A percentile compares a stretch with the other conserved stretches of the same genome.
These are phyloP conservation scores for Colletotrichum sp. DNA, from an alignment of 2,329 filamentous ascomycete species.

Conservation along the genomic window DNA sequence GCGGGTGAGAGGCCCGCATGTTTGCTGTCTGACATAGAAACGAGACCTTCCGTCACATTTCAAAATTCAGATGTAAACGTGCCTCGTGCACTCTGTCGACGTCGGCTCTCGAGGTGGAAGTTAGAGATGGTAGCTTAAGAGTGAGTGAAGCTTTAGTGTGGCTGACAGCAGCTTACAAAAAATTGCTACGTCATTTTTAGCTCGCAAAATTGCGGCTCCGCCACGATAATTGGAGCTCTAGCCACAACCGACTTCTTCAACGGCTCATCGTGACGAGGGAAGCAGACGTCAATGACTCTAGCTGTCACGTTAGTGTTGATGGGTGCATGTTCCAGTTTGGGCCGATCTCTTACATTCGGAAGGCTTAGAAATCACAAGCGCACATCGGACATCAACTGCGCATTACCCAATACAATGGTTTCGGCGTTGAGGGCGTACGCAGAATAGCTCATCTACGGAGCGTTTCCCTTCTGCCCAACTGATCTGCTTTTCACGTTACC, in stretches of 20 bases:
- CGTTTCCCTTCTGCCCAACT: not conserved
- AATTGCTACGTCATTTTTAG: constrained; percentile 18
- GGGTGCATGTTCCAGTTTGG: not conserved
- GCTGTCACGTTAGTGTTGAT: not conserved
- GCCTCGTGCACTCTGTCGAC: not conserved
- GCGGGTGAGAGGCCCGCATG: constrained; percentile 74
- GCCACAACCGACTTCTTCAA: not conserved
- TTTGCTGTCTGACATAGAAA: constrained; percentile 51
- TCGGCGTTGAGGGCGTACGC: not conserved
- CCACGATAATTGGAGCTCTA: not conserved
- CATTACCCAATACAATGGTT: not conserved
- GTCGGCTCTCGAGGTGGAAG: not conserved
- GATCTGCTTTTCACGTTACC: not conserved
- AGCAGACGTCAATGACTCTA: not conserved
- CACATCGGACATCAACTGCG: not conserved
- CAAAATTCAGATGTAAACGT: not conserved
- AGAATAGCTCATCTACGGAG: not conserved
- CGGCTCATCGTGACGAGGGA: not conserved
- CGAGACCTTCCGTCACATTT: constrained; percentile 13
- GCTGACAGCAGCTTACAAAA: not conserved
- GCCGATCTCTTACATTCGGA: not conserved
- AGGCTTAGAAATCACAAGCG: not conserved
- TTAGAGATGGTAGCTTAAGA: not conserved
- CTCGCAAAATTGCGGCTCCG: constrained; percentile 13
- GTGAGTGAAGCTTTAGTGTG: constrained; percentile 1